Base-by-base conservation (phyloP, 2,329 filamentous ascomycete species). In the Alternaria gansuensis region DNA sequence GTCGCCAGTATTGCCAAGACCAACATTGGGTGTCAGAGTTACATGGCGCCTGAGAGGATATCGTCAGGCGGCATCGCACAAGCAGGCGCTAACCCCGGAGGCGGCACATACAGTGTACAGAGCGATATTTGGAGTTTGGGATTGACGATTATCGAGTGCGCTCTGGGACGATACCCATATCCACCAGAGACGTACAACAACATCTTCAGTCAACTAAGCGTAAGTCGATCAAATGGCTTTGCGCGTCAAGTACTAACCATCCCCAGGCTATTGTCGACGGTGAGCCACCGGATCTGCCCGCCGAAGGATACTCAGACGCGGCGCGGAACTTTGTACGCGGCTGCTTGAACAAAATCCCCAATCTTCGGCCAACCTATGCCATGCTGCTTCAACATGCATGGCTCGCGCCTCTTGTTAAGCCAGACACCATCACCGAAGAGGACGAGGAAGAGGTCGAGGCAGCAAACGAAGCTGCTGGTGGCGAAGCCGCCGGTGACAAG, bases 11-110 rank as follows among this genome's bases (percentile, higher is more conserved):
- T 98, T 71, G 95, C 95, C 51, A 97, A 96, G 80, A 99, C 95
- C 28, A 99, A 99, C 75, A 99, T 99, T 71, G 95, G 95, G 37
- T 99, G 95, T 73, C 95, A 99, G 80, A 97, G 93, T 74, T 99
- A 99, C 80, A 99, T 99, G 95, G 95, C 95, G 0, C 95, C 95
- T 0, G 95, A 99, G 78, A 84, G 95, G 65, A 99, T 99, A 71
- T 92, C 92, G 8, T 92, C 92, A 48, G 93, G 93, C 56, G 90
- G 90, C 23, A 87, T 93, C 71, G 87, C 91, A 58, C 86, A 90
- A 62, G 84, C 87, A 4, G 89, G 89, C 26, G 83, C 88, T 17
- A 86, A 88, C 58, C 85, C 85, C 55, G 83, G 86, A 5, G 90
- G 89, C 59, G 94, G 94, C 56, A 96, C 94, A 2, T 99, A 99